These are phyloP conservation scores for Cordyceps cateniannulata DNA, from an alignment of 2,329 filamentous ascomycete genomes.

Conservation along the genomic window DNA sequence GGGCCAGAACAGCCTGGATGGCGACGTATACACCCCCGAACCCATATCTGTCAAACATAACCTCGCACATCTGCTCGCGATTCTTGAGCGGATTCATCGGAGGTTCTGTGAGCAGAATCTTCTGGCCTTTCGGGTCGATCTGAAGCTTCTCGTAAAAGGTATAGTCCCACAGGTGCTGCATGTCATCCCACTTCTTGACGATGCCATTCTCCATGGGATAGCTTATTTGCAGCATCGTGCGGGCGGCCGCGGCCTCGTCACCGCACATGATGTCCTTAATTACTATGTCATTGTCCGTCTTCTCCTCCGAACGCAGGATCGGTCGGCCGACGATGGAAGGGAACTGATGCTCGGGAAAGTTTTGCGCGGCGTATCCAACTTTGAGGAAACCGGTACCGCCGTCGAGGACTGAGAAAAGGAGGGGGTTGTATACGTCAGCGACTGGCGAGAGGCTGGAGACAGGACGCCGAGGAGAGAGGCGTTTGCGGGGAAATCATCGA, in stretches of 20 bases:
- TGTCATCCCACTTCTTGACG: constrained; percentile 99
- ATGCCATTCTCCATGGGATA: constrained; percentile 99
- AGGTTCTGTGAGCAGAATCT: constrained; percentile 95
- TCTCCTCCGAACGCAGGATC: constrained; percentile 93
- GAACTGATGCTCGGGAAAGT: constrained; percentile 98
- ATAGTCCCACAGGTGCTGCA: constrained; percentile 99
- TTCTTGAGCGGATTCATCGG: constrained; percentile 98
- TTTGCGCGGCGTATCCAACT: constrained; percentile 97
- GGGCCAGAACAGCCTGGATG: constrained; percentile 90
- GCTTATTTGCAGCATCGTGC: constrained; percentile 96
- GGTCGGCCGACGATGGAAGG: constrained; percentile 97
- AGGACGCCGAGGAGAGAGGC: background rate
- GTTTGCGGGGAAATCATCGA: constrained; percentile 7
- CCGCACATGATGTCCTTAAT: constrained; percentile 99
- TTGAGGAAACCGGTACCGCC: constrained; percentile 99
- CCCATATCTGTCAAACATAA: constrained; percentile 97
- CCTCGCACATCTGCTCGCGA: constrained; percentile 94
- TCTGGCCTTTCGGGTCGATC: constrained; percentile 82
- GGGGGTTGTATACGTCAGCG: constrained; percentile 18
- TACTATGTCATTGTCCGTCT: constrained; percentile 53
- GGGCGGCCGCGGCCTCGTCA: constrained; percentile 90
- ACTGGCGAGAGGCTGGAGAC: constrained; percentile 14
- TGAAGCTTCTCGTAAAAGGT: constrained; percentile 98
- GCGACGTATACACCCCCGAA: constrained; percentile 98
- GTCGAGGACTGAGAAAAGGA: constrained; percentile 71